Evolutionary conservation across 345 rosid species (phyloP), one percentile per base, ranked within the genome.

Genomic region (Geranium brycei): DNA sequence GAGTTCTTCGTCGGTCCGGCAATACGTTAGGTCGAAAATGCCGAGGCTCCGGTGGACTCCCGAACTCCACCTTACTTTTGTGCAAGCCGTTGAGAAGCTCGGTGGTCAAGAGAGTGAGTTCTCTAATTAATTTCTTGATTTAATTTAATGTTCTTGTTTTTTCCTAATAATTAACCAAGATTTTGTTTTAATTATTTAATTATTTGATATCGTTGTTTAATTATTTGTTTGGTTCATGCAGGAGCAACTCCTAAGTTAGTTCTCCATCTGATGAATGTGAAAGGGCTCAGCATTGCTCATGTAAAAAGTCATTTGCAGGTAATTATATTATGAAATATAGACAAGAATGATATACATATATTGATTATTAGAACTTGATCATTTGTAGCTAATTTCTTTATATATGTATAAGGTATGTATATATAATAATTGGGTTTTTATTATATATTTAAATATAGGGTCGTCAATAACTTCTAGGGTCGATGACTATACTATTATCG

Each of bases 281-380:
- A 77, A 69, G 97, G 95, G 67, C 80, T 91, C 11, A 86, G 89
- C 81, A 91, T 91, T 77, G 87, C 97, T 13, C 95, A 91, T 73
- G 93, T 91, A 19, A 91, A 88, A 80, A 91, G 97, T 83, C 95
- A 91, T 68, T 77, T 88, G 76, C 97, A 91, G 93, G 97, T 91
- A 60, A 15, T 17, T 19, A 47, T 6, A 47, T 47, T 23, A 2
- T 2, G 14, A 6, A 47, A 47, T 11, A 47, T 11, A 47, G 7
- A 47, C 53, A 47, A 23, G 28, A 23, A 23, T 23, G 28, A 23
- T 23, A 23, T 2, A 23, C 2, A 23, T 23, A 23, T 2, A 23
- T 23, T 23, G 2, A 23, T 23, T 23, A 23, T 23, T 23, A 23
- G 28, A 23, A 23, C 28, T 23, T 2, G 28, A 23, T 23, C 28